phyloP scores from a whole-genome alignment of 768 basidiomycete species.

The Podaxis sp. region DNA sequence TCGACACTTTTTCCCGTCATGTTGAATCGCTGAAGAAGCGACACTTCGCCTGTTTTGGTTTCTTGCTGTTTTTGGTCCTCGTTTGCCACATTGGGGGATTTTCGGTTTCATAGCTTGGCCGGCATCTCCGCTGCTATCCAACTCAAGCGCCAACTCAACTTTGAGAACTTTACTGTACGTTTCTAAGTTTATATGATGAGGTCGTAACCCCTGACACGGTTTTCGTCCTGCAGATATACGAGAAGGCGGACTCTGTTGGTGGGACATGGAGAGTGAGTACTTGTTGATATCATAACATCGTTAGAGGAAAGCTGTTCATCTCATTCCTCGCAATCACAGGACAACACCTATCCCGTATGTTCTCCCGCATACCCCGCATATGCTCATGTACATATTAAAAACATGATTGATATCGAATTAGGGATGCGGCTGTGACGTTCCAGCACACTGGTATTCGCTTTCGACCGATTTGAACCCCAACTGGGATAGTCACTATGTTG shows the following conservation, averaged over 20 bases:
- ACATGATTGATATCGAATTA: constrained; percentile 13
- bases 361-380: neutral
- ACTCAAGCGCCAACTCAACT: constrained; percentile 40
- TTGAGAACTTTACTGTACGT: constrained; percentile 48
- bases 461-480: constrained; percentile 52
- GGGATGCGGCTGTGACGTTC: constrained; percentile 58
- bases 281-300: neutral
- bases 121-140: constrained; percentile 49
- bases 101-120: constrained; percentile 31
- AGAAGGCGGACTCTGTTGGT: constrained; percentile 44
- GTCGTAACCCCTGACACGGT: neutral
- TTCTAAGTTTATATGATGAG: neutral
- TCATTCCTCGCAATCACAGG: constrained; percentile 27
- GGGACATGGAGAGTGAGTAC: constrained; percentile 56
- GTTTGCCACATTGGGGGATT: neutral
- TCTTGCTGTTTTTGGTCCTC: neutral
- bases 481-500: constrained; percentile 46
- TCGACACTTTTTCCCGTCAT: neutral
- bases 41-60: neutral
- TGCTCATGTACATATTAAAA: neutral
- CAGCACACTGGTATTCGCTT: constrained; percentile 53
- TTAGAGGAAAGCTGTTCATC: neutral
- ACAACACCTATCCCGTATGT: constrained; percentile 53
- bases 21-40: neutral
- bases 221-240: constrained; percentile 41